A percentile compares a stretch with the other conserved stretches of the same genome.
phyloP scores from a whole-genome alignment of 75 land plant genomes.

The Cunninghamia lanceolata region DNA sequence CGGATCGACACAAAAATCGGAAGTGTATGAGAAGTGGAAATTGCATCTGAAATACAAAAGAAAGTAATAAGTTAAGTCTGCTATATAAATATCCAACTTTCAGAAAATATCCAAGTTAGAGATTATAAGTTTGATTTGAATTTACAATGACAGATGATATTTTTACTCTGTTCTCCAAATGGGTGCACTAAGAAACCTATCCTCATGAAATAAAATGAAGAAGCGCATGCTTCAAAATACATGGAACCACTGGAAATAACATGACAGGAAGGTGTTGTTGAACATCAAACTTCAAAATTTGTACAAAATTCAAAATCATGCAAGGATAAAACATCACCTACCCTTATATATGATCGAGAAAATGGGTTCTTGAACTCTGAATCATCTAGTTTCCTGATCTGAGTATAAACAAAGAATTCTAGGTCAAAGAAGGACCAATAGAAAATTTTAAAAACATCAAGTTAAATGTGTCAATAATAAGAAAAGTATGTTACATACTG shows the following conservation, averaged over 20 bases:
- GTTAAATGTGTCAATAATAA: too few relatives aligned
- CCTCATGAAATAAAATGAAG: conserved; percentile 6
- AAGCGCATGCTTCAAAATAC: conserved; percentile 18
- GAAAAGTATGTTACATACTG: too few relatives aligned
- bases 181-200: conserved; percentile 6
- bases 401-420: not conserved
- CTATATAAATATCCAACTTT: too few relatives aligned
- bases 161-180: not conserved
- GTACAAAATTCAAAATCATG: not conserved
- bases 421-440: not conserved
- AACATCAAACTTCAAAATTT: not conserved
- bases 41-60: too few relatives aligned
- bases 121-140: too few relatives aligned
- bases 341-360: conserved; percentile 69
- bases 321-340: conserved; percentile 23
- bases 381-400: too few relatives aligned
- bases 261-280: not conserved
- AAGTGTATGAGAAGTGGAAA: too few relatives aligned
- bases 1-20: too few relatives aligned
- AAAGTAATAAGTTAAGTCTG: too few relatives aligned
- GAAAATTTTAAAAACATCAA: not conserved
- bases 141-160: too few relatives aligned
- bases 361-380: too few relatives aligned
- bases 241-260: conserved; percentile 17
- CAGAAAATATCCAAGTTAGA: too few relatives aligned